Conservation (phyloP, 2,329 filamentous ascomycete species). For the Xenosphaeropsis pyriputrescens region DNA sequence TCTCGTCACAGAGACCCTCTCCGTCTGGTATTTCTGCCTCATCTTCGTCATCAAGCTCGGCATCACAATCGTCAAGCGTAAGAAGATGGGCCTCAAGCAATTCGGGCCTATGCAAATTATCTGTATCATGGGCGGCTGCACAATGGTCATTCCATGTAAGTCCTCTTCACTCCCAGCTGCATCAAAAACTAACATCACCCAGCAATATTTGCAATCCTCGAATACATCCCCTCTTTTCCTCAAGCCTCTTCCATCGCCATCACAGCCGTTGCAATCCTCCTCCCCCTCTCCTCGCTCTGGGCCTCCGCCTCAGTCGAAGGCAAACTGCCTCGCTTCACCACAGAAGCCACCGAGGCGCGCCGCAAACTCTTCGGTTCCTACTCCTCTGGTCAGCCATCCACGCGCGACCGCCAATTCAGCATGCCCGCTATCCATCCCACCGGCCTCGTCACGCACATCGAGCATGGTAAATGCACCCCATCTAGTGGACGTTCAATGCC, state of each 20-base stretch:
- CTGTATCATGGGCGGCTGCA: constrained; percentile 54
- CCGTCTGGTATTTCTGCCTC: constrained; percentile 46
- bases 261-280: constrained; percentile 43
- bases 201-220: constrained; percentile 46
- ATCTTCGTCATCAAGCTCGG: constrained; percentile 48
- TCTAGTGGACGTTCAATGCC: too few relatives aligned
- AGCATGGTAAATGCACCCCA: too few relatives aligned
- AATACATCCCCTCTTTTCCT: constrained; percentile 31
- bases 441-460: too few relatives aligned
- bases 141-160: constrained; percentile 48
- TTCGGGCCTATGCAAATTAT: constrained; percentile 53
- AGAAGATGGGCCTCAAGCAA: constrained; percentile 37
- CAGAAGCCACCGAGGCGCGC: not conserved
- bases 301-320: constrained; percentile 19
- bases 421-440: too few relatives aligned
- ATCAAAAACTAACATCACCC: constrained; percentile 1
- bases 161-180: constrained; percentile 1
- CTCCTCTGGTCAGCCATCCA: not conserved
- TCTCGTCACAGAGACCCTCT: constrained; percentile 35
- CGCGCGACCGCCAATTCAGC: too few relatives aligned
- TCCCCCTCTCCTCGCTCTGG: constrained; percentile 55
- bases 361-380: not conserved
- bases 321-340: not conserved
- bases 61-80: constrained; percentile 37
- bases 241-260: constrained; percentile 38